Conservation (phyloP, 495 filamentous ascomycete species). For the Tuber brumale region DNA sequence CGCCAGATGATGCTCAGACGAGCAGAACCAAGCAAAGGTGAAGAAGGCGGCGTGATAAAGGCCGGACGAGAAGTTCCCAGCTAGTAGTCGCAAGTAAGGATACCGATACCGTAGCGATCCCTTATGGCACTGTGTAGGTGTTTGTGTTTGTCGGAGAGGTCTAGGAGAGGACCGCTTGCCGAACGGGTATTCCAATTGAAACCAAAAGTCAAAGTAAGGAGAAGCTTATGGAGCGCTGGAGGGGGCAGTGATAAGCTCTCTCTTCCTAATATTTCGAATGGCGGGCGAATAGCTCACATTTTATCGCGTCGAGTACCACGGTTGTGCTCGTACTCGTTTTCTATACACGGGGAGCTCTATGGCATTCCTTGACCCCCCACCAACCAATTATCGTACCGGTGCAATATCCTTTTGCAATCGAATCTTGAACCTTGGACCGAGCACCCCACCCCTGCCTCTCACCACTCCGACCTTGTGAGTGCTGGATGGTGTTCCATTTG, state of each 20-base stretch:
- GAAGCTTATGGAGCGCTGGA: not conserved
- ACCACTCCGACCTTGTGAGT: not conserved
- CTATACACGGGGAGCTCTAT: not conserved
- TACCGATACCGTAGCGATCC: not conserved
- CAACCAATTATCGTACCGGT: not conserved
- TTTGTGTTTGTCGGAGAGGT: not conserved
- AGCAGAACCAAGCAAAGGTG: not conserved
- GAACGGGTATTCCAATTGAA: not conserved
- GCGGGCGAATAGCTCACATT: not conserved
- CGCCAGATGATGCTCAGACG: not conserved
- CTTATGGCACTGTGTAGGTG: not conserved
- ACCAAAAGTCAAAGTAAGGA: not conserved
- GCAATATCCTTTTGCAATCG: not conserved
- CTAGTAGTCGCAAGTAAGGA: not conserved
- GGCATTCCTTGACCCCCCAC: not conserved
- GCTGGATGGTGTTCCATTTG: not conserved
- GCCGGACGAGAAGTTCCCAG: not conserved
- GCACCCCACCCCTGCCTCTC: not conserved
- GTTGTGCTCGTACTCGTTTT: not conserved
- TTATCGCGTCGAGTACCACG: not conserved
- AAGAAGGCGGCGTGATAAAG: constrained; percentile 1
- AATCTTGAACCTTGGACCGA: not conserved
- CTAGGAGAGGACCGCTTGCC: not conserved
- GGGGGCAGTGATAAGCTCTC: not conserved
- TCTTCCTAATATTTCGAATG: not conserved